Evolutionary conservation across 1,284 basidiomycete species (phyloP).

Genomic region (Puccinia hordei): DNA sequence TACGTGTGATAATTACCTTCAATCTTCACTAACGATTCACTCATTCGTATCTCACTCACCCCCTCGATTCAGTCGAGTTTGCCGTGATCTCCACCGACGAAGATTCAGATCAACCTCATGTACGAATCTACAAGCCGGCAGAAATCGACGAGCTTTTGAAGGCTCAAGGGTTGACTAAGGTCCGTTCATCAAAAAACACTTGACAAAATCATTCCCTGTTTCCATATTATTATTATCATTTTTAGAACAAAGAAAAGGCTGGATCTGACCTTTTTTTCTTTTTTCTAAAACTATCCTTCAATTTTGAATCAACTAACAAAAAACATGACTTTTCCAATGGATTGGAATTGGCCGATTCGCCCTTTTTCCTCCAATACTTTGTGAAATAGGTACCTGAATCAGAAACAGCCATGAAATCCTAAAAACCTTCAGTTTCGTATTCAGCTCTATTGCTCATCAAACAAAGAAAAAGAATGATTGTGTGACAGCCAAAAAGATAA

Average conservation of each 20-base stretch:
- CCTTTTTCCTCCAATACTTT: not conserved
- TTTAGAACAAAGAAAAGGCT: too few relatives aligned
- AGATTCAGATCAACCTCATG: conserved; percentile 74
- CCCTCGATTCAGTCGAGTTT: conserved; percentile 75
- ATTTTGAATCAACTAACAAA: not conserved
- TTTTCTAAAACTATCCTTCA: not conserved
- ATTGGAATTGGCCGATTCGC: not conserved
- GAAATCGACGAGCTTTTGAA: conserved; percentile 75
- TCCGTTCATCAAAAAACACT: conserved; percentile 8
- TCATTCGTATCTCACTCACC: not conserved
- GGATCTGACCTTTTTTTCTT: not conserved
- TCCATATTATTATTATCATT: too few relatives aligned
- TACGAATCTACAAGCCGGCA: conserved; percentile 86
- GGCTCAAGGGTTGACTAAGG: conserved; percentile 47
- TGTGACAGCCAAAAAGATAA: too few relatives aligned
- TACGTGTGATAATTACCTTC: not conserved
- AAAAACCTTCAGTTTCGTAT: not conserved
- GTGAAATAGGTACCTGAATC: conserved; percentile 30
- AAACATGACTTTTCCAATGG: not conserved
- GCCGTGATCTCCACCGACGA: conserved; percentile 85
- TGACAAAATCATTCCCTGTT: not conserved
- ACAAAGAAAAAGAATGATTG: too few relatives aligned
- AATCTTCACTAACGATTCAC: not conserved
- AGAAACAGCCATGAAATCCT: conserved; percentile 39
- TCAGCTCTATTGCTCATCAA: too few relatives aligned